Evolutionary conservation across 805 yeast species (phyloP), one percentile per base, ranked within the genome.

Genomic region (Cyberlindnera americana): DNA sequence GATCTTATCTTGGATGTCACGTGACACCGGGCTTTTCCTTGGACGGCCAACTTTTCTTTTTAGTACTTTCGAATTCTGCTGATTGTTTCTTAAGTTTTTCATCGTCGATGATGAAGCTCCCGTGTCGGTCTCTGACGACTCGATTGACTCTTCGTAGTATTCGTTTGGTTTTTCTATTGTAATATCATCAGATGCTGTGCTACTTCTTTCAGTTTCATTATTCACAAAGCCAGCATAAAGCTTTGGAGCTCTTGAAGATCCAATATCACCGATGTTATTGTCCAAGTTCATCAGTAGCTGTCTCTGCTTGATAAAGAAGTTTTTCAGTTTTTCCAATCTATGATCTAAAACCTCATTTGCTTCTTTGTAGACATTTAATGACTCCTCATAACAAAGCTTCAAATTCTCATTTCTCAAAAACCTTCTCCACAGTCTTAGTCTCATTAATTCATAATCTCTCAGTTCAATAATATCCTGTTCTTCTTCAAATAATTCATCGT

Each of bases 401-500:
- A 56, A 22, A 8, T 55, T 52, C 26, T 56, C 54, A 24, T 57
- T 49, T 22, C 54, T 50, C 26, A 46, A 46, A 38, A 56, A 63
- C 5, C 54, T 42, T 29, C 55, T 46, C 50, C 44, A 45, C 3
- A 49, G 33, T 29, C 57, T 53, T 15, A 58, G 43, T 21, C 62
- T 46, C 9, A 56, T 33, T 6, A 66, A 24, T 32, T 61, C 65
- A 35, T 44, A 58, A 38, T 66, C 70, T 33, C 64, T 48, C 27
- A 37, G 38, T 34, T 67, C 72, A 4, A 43, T 41, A 27, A 64
- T 34, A 45, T 67, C 70, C 22, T 51, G 51, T 16, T 50, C 54
- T 3, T 21, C 16, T 14, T 56, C 54, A 21, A 33, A 28, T 19
- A 44, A 16, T 17, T 43, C 43, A 5, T 10, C 9, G 17, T 37